Evolutionary conservation across 805 yeast species (phyloP), one percentile per base, ranked within the genome.

Genomic region (Spathaspora gorwiae): DNA sequence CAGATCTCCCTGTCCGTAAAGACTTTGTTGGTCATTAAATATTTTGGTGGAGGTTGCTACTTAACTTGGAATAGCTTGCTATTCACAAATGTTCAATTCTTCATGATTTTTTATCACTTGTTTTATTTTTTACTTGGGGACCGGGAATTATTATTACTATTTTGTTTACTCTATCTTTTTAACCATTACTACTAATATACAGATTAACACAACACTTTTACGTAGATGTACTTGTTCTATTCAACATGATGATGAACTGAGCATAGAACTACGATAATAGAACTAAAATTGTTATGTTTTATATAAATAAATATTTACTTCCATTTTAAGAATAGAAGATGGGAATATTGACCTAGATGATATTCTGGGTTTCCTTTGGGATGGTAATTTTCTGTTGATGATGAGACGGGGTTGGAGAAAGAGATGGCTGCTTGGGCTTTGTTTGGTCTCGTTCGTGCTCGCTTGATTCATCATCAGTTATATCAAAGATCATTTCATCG

Each of bases 1-100:
- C 70, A 46, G 78, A 87, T 15, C 43, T 72, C 40, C 74, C 61
- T 55, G 78, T 81, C 15, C 46, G 46, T 39, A 61, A 59, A 8
- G 31, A 27, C 43, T 9, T 9, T 29, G 32, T 11, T 29, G 32
- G 32, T 29, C 6, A 3, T 29, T 29, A 29, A 29, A 29, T 11
- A 29, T 29, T 9, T 3, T 32, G 14, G 11, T 11, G 38, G 38
- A 5, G 13, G 11, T 19, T 11, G 13, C 3, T 19, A 24, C 5
- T 15, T 35, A n/a, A 35, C 13, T 35, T 35, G 3, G 38, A 35
- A 24, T 12, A n/a, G 32, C 12, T 9, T 29, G 32, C 9, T 29
- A 14, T 39, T 14, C 30, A 31, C 32, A 26, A n/a, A 26, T 27
- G 26, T 35, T 40, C 32, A 40, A 13, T 40, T 35, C 37, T 34